Conservation (phyloP, 164 flowering plant species). For the Cinnamomum chago region DNA sequence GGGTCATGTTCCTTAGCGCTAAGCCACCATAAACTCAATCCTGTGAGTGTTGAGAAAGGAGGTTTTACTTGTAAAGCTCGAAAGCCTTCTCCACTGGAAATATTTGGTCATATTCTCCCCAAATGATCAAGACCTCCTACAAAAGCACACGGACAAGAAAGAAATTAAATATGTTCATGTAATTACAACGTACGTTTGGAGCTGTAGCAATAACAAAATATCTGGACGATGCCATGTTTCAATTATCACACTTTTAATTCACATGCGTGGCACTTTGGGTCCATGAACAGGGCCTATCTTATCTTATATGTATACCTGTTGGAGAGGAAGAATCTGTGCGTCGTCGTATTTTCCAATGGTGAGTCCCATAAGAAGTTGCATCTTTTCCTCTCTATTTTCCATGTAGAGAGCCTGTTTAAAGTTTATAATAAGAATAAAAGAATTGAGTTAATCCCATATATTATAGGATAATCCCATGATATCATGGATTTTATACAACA, state of each 20-base stretch:
- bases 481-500: too few species aligned
- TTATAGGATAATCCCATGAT: too few species aligned
- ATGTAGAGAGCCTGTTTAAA: slow-evolving; percentile 40
- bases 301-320: slow-evolving; percentile 38
- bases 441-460: too few species aligned
- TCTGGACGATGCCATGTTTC: background rate
- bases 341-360: slow-evolving; percentile 45
- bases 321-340: slow-evolving; percentile 41
- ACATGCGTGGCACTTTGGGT: too few species aligned
- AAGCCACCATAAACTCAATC: too few species aligned
- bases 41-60: background rate
- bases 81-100: slow-evolving; percentile 52
- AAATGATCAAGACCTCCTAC: slow-evolving; percentile 63
- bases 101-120: slow-evolving; percentile 77
- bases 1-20: too few species aligned
- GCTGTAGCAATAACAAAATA: background rate
- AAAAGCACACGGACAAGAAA: background rate
- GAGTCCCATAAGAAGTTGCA: slow-evolving; percentile 51
- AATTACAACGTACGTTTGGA: background rate
- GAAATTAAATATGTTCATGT: background rate
- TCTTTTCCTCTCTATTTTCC: slow-evolving; percentile 54
- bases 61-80: slow-evolving; percentile 51
- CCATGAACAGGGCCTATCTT: background rate
- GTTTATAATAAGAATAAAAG: too few species aligned
- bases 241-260: too few species aligned